Percentiles rank a stretch among this genome's conserved stretches.
Conservation (phyloP, 306 rosid species). For the Rosa chinensis region DNA sequence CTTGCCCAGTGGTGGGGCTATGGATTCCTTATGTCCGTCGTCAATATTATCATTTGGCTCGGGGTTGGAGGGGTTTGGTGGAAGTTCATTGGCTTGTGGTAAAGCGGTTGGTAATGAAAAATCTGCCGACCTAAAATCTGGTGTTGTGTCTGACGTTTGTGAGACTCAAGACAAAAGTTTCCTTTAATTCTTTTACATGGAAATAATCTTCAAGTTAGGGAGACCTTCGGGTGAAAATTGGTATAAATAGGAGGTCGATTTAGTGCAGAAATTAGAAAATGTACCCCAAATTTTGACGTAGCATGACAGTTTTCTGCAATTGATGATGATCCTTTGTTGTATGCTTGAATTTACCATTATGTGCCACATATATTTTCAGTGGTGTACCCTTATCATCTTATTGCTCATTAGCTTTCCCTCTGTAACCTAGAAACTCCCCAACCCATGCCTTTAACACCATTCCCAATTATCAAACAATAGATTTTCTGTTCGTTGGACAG, state of each 20-base stretch:
- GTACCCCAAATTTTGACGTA: constrained; percentile 39
- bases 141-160: constrained; percentile 24
- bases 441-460: too few relatives aligned
- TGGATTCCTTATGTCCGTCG: constrained; percentile 76
- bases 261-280: constrained; percentile 35
- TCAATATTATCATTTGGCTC: constrained; percentile 91
- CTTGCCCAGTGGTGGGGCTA: constrained; percentile 98
- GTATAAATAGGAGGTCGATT: constrained; percentile 30
- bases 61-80: constrained; percentile 93
- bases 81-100: constrained; percentile 92
- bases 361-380: background rate
- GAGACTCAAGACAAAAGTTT: constrained; percentile 14
- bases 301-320: constrained; percentile 16
- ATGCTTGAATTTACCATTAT: constrained; percentile 11
- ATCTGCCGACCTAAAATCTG: constrained; percentile 26
- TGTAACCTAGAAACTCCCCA: too few relatives aligned
- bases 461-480: too few relatives aligned
- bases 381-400: too few relatives aligned
- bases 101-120: constrained; percentile 31
- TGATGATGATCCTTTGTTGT: constrained; percentile 29
- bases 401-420: too few relatives aligned
- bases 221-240: constrained; percentile 27
- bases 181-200: constrained; percentile 36
- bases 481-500: too few relatives aligned
- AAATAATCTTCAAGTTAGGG: constrained; percentile 49